Conservation (phyloP, 2,329 filamentous ascomycete genomes). For the Nothopassalora personata region DNA sequence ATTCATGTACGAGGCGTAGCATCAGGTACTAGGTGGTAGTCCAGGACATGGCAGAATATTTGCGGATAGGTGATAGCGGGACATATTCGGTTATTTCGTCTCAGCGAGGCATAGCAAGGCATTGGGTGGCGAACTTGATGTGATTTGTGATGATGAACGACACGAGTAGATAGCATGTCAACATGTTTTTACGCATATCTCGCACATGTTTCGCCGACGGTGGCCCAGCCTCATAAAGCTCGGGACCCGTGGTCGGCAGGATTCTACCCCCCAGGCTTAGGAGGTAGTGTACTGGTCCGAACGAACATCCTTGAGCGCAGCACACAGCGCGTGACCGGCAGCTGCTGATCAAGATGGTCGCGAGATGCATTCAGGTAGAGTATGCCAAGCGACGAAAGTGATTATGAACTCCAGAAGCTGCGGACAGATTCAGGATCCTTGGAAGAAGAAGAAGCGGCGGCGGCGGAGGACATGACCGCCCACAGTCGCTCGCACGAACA, state of each 20-base stretch:
- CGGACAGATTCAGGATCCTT: background rate
- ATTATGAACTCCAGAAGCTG: background rate
- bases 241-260: too few relatives aligned
- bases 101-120: background rate
- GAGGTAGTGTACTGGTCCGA: too few relatives aligned
- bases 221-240: too few relatives aligned
- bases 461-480: background rate
- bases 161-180: background rate
- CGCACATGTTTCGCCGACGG: background rate
- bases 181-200: background rate
- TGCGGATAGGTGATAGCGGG: background rate
- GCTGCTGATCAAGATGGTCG: background rate
- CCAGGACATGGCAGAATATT: background rate
- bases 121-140: background rate
- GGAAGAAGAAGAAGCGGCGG: background rate
- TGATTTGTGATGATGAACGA: background rate
- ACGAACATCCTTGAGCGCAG: too few relatives aligned
- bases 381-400: background rate
- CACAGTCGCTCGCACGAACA: background rate
- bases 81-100: background rate
- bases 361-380: background rate
- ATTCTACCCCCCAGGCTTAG: background rate
- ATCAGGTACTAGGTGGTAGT: background rate
- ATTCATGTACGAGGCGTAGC: slow-evolving; percentile 14
- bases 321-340: background rate